Conservation (phyloP, 305 asterid species). For the Stenogyne calaminthoides region DNA sequence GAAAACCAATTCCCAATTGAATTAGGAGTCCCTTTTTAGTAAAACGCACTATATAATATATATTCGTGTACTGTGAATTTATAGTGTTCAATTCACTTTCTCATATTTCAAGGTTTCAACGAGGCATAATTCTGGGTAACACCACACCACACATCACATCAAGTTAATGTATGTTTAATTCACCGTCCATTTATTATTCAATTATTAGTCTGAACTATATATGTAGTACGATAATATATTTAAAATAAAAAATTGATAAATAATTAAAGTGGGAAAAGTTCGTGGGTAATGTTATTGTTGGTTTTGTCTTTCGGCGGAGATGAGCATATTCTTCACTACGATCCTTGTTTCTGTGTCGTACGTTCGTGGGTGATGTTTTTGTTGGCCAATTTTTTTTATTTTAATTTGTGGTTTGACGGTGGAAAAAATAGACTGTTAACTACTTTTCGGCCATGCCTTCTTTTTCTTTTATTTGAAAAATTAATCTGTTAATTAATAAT, state of each 20-base stretch:
- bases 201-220: no score
- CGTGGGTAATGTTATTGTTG: neutral
- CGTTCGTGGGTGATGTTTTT: neutral
- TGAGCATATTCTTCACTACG: conserved; percentile 1
- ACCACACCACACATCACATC: neutral
- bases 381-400: neutral
- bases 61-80: no score
- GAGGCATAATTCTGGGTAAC: neutral
- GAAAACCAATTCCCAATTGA: no score
- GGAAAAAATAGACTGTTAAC: neutral
- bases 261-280: neutral
- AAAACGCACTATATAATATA: no score
- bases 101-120: neutral
- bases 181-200: neutral
- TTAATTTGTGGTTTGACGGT: neutral
- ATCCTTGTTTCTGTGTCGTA: neutral
- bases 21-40: no score
- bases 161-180: neutral
- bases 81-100: no score
- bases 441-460: neutral
- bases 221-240: neutral
- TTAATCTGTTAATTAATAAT: neutral
- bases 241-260: neutral
- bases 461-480: neutral
- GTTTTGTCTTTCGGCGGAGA: conserved; percentile 9